Base-by-base conservation (phyloP, 1,284 basidiomycete genomes). In the Porogramme epimiltina region DNA sequence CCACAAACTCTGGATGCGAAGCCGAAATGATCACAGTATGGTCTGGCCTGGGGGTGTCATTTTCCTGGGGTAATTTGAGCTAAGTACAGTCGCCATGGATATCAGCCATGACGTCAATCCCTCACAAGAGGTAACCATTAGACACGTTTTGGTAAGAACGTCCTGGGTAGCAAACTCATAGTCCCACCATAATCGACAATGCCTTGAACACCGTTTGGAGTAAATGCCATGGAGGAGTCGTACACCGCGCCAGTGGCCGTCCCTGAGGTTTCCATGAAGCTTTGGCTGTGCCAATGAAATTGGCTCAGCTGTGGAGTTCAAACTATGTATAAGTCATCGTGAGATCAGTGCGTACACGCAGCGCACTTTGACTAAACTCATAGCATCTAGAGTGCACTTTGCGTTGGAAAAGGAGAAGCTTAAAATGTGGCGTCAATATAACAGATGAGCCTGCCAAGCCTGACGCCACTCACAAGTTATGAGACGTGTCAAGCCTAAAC, bases 241-340 rank as follows among this genome's bases (percentile, higher is more conserved):
- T 93, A 94, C 2, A 91, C 87, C n/a, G n/a, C n/a, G n/a, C n/a
- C n/a, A n/a, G n/a, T n/a, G 4, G 87, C 91, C 11, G 78, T 76
- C n/a, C 67, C 60, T 1, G 87, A 72, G 0, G 94, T 70, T 47
- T 87, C 79, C 1, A 79, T 75, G 62, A 82, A 85, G 49, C 83
- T 85, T 64, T 87, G 84, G 55, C 79, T 80, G 64, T 93, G 89
- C 90, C 88, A 91, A 63, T 92, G 89, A 67, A 92, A 83, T 28
- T 80, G 81, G 65, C 81, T 88, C 54, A 88, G 76, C 80, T 66
- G 34, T 3, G n/a, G n/a, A n/a, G n/a, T n/a, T n/a, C n/a, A n/a
- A n/a, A n/a, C 44, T 11, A 80, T 18, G 34, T 37, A 42, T 22
- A 41, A 15, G 37, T n/a, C 36, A 22, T 51, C n/a, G n/a, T n/a